A percentile compares a stretch with the other conserved stretches of the same genome.
Evolutionary conservation across 2,329 filamentous ascomycete genomes (phyloP).

Genomic region (Keithomyces neogunnii): DNA sequence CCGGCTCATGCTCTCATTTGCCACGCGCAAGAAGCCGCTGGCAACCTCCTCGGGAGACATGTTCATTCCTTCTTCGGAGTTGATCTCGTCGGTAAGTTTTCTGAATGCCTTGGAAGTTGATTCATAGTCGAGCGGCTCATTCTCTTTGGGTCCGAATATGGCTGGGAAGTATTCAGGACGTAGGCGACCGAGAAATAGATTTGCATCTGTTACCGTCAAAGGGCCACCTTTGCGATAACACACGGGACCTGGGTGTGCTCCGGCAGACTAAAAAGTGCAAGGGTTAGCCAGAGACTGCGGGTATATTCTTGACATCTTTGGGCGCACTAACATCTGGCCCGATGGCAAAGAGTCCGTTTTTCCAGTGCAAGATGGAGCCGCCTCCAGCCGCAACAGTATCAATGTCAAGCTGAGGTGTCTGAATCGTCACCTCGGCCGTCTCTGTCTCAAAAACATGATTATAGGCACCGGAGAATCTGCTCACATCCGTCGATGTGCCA

Average conservation of each 20-base stretch:
- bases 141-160: conserved; percentile 30
- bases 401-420: conserved; percentile 72
- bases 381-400: conserved; percentile 72
- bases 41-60: conserved; percentile 23
- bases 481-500: conserved; percentile 67
- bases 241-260: conserved; percentile 61
- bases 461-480: conserved; percentile 46
- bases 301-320: no score
- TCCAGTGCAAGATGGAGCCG: conserved; percentile 61
- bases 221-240: conserved; percentile 67
- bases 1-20: conserved; percentile 24
- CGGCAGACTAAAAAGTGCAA: conserved; percentile 36
- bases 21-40: conserved; percentile 24
- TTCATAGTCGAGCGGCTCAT: conserved; percentile 27
- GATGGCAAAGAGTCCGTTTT: conserved; percentile 63
- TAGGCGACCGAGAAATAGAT: conserved; percentile 54
- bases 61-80: conserved; percentile 31
- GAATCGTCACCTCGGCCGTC: conserved; percentile 69
- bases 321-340: conserved; percentile 44
- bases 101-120: no score
- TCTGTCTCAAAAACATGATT: conserved; percentile 60
- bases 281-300: no score
- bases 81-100: conserved; percentile 20
- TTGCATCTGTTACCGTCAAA: conserved; percentile 65
- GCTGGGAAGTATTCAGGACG: conserved; percentile 59